phyloP scores from a whole-genome alignment of 306 rosid species.

The Cicer bijugum region DNA sequence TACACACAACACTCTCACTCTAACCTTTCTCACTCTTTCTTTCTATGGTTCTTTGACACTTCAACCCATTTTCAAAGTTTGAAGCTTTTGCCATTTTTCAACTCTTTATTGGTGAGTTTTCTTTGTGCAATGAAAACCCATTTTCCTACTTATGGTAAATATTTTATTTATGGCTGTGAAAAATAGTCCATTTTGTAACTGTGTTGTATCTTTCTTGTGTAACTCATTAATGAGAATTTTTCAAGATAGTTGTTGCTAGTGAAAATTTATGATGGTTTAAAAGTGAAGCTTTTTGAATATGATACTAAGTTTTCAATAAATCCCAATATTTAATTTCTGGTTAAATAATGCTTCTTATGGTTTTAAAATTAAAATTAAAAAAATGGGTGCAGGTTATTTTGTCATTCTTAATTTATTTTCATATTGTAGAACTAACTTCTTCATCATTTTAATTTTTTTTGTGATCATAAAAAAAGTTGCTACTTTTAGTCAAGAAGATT shows the following conservation, averaged over 20 bases:
- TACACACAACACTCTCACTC: conserved; percentile 43
- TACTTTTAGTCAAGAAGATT: conserved; percentile 17
- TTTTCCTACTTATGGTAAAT: neutral
- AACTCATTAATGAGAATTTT: neutral
- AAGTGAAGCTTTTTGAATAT: conserved; percentile 1
- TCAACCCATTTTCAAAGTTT: conserved; percentile 43
- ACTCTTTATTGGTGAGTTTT: conserved; percentile 54
- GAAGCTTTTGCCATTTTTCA: conserved; percentile 45
- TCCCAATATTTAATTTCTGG: conserved; percentile 25
- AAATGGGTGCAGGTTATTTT: neutral
- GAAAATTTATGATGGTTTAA: conserved; percentile 33
- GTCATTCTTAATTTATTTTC: neutral
- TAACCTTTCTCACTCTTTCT: conserved; percentile 14
- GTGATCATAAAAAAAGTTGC: neutral
- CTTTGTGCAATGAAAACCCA: neutral
- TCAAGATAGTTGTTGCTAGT: neutral
- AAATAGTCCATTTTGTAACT: neutral
- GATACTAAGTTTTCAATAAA: neutral
- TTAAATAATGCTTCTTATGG: conserved; percentile 1
- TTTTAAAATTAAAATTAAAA: neutral
- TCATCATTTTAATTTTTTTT: conserved; percentile 2
- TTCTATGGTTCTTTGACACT: conserved; percentile 8
- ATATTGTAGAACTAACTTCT: conserved; percentile 2
- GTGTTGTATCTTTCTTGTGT: neutral
- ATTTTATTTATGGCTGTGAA: neutral